phyloP scores from a whole-genome alignment of 176 grass and related monocot genomes.

The Metroxylon sagu region DNA sequence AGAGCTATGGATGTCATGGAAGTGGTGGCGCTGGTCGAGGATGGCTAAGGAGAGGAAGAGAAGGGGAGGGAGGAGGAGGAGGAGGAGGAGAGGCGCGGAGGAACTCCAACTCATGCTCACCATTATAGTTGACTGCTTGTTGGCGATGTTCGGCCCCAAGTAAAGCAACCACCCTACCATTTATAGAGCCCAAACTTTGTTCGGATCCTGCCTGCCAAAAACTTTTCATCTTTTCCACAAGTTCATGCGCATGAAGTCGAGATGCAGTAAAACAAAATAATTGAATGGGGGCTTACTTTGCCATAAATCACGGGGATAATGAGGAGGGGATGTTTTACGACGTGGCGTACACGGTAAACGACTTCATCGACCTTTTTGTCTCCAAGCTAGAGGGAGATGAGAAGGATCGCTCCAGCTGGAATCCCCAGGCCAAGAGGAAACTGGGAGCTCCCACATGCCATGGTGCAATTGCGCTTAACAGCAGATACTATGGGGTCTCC shows the following conservation, averaged over 20 bases:
- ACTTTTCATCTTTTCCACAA: background rate
- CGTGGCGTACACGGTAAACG: too few species aligned
- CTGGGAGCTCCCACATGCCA: too few species aligned
- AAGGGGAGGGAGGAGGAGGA: conserved; percentile 16
- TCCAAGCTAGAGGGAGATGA: too few species aligned
- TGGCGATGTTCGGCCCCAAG: background rate
- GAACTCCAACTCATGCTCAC: conserved; percentile 14
- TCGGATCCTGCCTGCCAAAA: conserved; percentile 30
- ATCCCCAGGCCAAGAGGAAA: too few species aligned
- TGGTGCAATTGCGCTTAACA: too few species aligned
- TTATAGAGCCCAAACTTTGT: conserved; percentile 19
- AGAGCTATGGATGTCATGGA: conserved; percentile 18
- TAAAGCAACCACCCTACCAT: background rate
- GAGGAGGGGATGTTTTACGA: too few species aligned
- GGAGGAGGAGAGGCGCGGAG: conserved; percentile 1
- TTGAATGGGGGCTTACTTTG: too few species aligned
- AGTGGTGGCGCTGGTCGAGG: conserved; percentile 4
- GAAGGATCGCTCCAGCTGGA: too few species aligned
- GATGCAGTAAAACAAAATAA: background rate
- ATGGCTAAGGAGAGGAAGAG: background rate
- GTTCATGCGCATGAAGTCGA: background rate
- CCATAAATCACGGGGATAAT: too few species aligned
- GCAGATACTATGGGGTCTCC: too few species aligned
- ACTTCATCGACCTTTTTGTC: too few species aligned
- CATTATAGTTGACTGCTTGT: conserved; percentile 1